A percentile compares a stretch with the other conserved stretches of the same genome.
These are phyloP conservation scores for Candida manassasensis DNA, from an alignment of 805 yeast genomes.

Conservation along the genomic window DNA sequence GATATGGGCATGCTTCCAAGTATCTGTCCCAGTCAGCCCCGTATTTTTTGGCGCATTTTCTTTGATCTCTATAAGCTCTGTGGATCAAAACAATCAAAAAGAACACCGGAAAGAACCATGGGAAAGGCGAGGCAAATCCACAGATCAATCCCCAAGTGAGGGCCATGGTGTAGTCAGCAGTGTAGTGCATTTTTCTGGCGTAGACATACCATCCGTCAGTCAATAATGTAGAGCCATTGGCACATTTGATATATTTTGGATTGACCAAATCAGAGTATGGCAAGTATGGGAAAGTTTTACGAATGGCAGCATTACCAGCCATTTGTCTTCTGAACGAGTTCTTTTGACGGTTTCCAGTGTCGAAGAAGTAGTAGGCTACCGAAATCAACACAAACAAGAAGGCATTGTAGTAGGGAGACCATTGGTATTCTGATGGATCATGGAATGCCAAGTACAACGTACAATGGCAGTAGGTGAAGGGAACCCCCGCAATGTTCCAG, in stretches of 20 bases:
- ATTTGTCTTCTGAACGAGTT: constrained; percentile 80
- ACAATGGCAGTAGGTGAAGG: constrained; percentile 95
- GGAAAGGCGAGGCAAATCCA: constrained; percentile 83
- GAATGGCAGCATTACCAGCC: constrained; percentile 70
- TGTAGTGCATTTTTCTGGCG: constrained; percentile 92
- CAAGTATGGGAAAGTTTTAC: constrained; percentile 91
- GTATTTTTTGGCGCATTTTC: constrained; percentile 80
- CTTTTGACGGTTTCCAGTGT: constrained; percentile 93
- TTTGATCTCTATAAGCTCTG: constrained; percentile 83
- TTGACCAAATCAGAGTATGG: constrained; percentile 78
- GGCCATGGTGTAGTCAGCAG: constrained; percentile 88
- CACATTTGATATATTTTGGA: constrained; percentile 82
- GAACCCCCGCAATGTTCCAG: constrained; percentile 99
- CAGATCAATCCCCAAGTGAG: constrained; percentile 89
- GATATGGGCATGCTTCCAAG: constrained; percentile 81
- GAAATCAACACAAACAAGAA: constrained; percentile 53
- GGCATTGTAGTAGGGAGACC: constrained; percentile 60
- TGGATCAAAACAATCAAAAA: constrained; percentile 84
- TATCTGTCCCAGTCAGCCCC: constrained; percentile 93
- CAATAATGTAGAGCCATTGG: constrained; percentile 76
- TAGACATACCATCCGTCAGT: constrained; percentile 93
- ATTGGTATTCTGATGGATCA: constrained; percentile 74
- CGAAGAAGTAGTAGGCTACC: constrained; percentile 85
- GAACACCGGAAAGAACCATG: constrained; percentile 94
- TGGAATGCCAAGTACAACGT: constrained; percentile 80